These are phyloP conservation scores for Geranium brycei DNA, from an alignment of 345 rosid genomes.

Conservation along the genomic window DNA sequence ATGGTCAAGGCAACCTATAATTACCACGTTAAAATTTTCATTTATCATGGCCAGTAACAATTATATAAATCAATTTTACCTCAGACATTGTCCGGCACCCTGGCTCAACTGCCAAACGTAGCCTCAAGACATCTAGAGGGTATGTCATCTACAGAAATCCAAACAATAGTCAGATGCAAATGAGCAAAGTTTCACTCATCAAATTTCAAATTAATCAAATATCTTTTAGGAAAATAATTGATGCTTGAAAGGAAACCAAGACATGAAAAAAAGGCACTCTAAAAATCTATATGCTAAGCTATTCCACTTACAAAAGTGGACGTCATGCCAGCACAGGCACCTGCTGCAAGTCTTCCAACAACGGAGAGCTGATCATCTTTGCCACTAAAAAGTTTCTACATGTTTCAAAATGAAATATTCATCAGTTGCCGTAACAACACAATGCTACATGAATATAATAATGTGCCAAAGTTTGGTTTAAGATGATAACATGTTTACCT, in stretches of 20 bases:
- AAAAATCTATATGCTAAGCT: not conserved
- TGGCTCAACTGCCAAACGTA: slow-evolving; percentile 90
- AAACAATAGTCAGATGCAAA: not conserved
- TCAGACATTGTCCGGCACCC: slow-evolving; percentile 74
- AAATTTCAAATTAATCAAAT: not conserved
- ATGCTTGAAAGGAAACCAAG: not conserved
- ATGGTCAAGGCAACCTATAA: slow-evolving; percentile 75
- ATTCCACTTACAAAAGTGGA: slow-evolving; percentile 72
- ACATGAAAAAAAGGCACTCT: not conserved
- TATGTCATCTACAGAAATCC: slow-evolving; percentile 54
- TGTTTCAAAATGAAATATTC: slow-evolving; percentile 17
- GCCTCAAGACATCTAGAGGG: slow-evolving; percentile 86
- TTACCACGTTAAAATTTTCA: slow-evolving; percentile 7
- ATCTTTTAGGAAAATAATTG: not conserved
- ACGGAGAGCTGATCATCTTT: slow-evolving; percentile 72
- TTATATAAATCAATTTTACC: slow-evolving; percentile 27
- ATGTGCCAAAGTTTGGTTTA: not conserved
- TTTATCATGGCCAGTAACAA: not conserved
- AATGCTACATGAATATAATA: slow-evolving; percentile 1
- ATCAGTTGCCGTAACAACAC: not conserved
- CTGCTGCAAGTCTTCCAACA: slow-evolving; percentile 85
- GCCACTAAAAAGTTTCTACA: slow-evolving; percentile 66
- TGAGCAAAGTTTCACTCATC: not conserved
- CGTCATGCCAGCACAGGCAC: slow-evolving; percentile 99
- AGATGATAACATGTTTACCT: slow-evolving; percentile 30